These are phyloP conservation scores for Haplosporangium sp. DNA, from an alignment of 371 early-diverging fungal genomes.

Conservation along the genomic window DNA sequence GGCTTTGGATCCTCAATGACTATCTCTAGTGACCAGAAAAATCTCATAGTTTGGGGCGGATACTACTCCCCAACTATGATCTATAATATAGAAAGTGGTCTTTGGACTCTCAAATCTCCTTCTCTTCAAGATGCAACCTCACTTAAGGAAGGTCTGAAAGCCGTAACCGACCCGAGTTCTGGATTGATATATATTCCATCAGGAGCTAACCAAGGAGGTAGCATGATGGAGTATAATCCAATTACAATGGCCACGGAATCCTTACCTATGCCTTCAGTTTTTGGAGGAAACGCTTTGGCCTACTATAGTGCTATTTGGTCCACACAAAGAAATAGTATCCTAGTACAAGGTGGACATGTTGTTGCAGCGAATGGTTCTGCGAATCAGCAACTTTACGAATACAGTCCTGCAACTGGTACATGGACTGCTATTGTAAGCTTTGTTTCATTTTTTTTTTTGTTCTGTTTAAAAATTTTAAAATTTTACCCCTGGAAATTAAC, in stretches of 20 bases:
- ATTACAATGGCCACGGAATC: not conserved
- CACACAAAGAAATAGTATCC: not conserved
- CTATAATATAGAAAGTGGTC: constrained; percentile 1
- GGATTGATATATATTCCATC: not conserved
- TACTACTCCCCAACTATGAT: no score
- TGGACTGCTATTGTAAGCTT: constrained; percentile 3
- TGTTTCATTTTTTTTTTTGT: not conserved
- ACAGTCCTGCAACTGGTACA: not conserved
- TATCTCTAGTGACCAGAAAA: not conserved
- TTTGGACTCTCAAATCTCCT: not conserved
- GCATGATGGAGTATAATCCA: not conserved
- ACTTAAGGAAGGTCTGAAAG: not conserved
- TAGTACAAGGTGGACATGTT: constrained; percentile 1
- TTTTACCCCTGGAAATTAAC: not conserved
- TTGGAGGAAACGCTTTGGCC: not conserved
- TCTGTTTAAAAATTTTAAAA: not conserved
- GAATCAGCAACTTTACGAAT: constrained; percentile 4
- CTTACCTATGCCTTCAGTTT: not conserved
- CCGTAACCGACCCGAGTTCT: not conserved
- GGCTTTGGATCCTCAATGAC: constrained; percentile 3
- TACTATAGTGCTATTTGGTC: constrained; percentile 2
- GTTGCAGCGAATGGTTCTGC: no score
- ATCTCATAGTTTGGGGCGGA: not conserved
- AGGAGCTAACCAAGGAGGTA: not conserved
- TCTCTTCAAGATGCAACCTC: not conserved